These are phyloP conservation scores for Kwoniella dejecticola DNA, from an alignment of 768 basidiomycete genomes.

Conservation along the genomic window DNA sequence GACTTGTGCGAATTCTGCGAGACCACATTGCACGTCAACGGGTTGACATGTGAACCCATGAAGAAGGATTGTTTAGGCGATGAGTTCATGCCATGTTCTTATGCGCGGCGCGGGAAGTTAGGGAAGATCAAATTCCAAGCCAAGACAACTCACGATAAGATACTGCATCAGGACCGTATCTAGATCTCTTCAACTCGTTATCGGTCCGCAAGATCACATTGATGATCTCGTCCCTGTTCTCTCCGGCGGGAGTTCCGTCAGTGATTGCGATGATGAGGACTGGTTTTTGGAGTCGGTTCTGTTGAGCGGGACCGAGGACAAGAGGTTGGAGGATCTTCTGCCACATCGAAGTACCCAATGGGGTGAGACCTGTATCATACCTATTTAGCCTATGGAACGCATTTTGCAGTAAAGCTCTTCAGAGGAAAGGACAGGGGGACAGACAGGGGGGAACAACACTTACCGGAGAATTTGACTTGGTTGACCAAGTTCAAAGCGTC, in stretches of 20 bases:
- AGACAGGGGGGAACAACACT: too few relatives aligned
- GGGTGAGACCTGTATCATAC: conserved; percentile 54
- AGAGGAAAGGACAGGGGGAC: too few relatives aligned
- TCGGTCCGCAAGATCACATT: conserved; percentile 53
- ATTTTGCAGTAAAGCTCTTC: too few relatives aligned
- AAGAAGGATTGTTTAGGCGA: too few relatives aligned
- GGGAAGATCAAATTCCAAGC: too few relatives aligned
- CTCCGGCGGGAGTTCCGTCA: conserved; percentile 43
- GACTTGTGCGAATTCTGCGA: conserved; percentile 53
- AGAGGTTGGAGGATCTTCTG: conserved; percentile 58
- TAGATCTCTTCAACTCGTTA: conserved; percentile 47
- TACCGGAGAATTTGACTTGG: conserved; percentile 57
- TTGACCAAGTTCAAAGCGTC: conserved; percentile 52
- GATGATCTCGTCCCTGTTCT: conserved; percentile 51
- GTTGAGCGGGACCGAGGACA: conserved; percentile 55
- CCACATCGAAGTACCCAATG: conserved; percentile 56
- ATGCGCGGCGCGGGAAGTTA: too few relatives aligned
- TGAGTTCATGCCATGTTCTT: too few relatives aligned
- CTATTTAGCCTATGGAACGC: too few relatives aligned
- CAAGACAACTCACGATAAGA: conserved; percentile 54
- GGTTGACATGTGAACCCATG: too few relatives aligned
- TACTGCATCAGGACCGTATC: conserved; percentile 53
- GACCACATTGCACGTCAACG: too few relatives aligned
- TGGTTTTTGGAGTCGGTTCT: conserved; percentile 56
- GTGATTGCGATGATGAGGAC: conserved; percentile 56